A percentile compares a stretch with the other conserved stretches of the same genome.
These are phyloP conservation scores for Cercophora newfieldiana DNA, from an alignment of 495 filamentous ascomycete genomes.

Conservation along the genomic window DNA sequence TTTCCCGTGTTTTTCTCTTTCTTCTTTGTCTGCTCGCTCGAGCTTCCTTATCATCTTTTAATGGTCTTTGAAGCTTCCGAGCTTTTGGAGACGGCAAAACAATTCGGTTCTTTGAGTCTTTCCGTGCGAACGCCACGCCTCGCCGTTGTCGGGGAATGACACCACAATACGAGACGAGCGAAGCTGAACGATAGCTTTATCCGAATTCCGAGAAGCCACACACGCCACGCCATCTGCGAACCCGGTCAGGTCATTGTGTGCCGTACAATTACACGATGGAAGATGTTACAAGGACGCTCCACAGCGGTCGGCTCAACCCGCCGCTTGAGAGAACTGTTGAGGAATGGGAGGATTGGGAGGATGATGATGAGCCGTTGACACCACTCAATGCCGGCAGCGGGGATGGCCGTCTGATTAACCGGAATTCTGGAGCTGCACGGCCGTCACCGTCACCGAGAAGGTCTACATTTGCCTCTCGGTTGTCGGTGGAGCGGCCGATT, in stretches of 20 bases:
- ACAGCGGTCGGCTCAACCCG: background rate
- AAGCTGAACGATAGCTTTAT: background rate
- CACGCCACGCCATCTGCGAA: background rate
- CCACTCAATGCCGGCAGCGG: slow-evolving; percentile 21
- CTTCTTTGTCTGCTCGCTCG: slow-evolving; percentile 11
- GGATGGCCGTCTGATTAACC: slow-evolving; percentile 32
- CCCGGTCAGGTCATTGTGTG: background rate
- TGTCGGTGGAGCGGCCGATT: slow-evolving; percentile 37
- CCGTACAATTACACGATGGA: slow-evolving; percentile 22
- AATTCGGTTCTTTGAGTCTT: background rate
- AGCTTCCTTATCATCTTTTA: background rate
- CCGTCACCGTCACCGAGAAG: slow-evolving; percentile 18
- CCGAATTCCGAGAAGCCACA: background rate
- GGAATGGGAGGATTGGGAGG: slow-evolving; percentile 53
- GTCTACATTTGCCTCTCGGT: slow-evolving; percentile 25
- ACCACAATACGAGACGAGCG: background rate
- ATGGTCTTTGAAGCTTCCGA: background rate
- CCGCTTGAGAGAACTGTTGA: slow-evolving; percentile 29
- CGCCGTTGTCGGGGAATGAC: background rate
- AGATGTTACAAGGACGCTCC: slow-evolving; percentile 12
- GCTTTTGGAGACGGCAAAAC: background rate
- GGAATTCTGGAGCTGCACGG: slow-evolving; percentile 16
- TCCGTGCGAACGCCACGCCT: background rate
- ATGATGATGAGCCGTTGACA: slow-evolving; percentile 39
- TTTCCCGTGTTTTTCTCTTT: slow-evolving; percentile 15